phyloP scores from a whole-genome alignment of 2,329 filamentous ascomycete species.

The Trichophaea hybrida region DNA sequence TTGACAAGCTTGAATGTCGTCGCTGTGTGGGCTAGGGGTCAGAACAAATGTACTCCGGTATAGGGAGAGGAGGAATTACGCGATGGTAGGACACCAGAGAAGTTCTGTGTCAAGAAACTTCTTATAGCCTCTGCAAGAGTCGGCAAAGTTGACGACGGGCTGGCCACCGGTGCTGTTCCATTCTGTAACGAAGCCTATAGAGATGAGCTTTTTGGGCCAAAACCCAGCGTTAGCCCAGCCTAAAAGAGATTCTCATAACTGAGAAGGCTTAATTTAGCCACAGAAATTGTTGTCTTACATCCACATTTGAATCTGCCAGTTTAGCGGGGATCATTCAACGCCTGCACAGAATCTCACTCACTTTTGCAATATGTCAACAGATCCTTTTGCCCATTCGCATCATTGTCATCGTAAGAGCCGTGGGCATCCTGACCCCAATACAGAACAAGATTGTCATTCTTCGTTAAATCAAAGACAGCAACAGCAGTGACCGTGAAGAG shows the following conservation, averaged over 20 bases:
- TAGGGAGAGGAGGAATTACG: not conserved
- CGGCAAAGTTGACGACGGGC: slow-evolving; percentile 6
- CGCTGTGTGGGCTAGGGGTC: not conserved
- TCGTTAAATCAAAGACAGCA: slow-evolving; percentile 4
- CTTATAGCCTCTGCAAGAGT: not conserved
- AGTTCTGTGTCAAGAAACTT: not conserved
- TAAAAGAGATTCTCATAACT: not conserved
- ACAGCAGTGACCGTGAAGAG: not conserved
- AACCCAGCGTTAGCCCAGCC: too few relatives aligned
- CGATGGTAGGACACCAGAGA: slow-evolving; percentile 5
- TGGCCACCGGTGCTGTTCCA: slow-evolving; percentile 1
- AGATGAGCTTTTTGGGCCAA: not conserved
- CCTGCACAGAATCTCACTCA: not conserved
- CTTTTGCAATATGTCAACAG: slow-evolving; percentile 7
- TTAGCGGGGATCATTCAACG: not conserved
- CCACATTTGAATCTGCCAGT: slow-evolving; percentile 3
- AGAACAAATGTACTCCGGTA: not conserved
- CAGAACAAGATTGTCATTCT: slow-evolving; percentile 7
- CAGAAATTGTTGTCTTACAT: not conserved
- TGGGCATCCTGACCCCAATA: slow-evolving; percentile 13
- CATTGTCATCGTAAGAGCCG: slow-evolving; percentile 1
- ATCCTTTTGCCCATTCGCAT: slow-evolving; percentile 1
- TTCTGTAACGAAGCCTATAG: slow-evolving; percentile 1
- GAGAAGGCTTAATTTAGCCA: not conserved
- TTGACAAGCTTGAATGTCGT: slow-evolving; percentile 42